Percentiles rank a stretch among this genome's conserved stretches.
These are phyloP conservation scores for Paraglomus occultum DNA, from an alignment of 192 early-diverging fungal genomes.

Conservation along the genomic window DNA sequence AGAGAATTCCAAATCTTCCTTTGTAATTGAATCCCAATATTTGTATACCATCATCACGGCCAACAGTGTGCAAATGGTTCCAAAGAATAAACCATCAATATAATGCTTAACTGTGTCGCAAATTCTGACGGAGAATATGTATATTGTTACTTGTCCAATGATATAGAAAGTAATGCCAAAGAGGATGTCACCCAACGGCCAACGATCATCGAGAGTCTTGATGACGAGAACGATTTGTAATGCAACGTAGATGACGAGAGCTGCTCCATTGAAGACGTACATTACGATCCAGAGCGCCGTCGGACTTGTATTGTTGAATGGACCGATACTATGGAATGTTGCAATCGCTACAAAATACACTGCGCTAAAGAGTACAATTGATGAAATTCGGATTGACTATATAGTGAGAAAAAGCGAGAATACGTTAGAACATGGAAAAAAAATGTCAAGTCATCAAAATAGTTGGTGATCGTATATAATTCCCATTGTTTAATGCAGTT, in stretches of 20 bases:
- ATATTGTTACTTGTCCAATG: conserved; percentile 67
- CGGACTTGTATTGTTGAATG: conserved; percentile 54
- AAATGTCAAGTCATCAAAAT: background rate
- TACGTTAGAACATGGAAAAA: background rate
- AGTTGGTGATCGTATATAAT: background rate
- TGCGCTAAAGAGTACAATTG: conserved; percentile 64
- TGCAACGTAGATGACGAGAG: conserved; percentile 71
- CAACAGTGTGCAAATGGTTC: conserved; percentile 69
- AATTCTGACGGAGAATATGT: conserved; percentile 62
- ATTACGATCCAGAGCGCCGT: conserved; percentile 68
- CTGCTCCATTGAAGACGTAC: conserved; percentile 68
- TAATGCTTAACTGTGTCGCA: conserved; percentile 82
- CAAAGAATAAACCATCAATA: conserved; percentile 89
- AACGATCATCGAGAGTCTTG: conserved; percentile 79
- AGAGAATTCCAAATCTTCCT: conserved; percentile 87
- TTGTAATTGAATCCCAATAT: conserved; percentile 90
- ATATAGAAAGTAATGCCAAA: conserved; percentile 77
- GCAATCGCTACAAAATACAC: conserved; percentile 64
- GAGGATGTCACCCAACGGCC: conserved; percentile 81
- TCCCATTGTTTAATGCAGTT: background rate
- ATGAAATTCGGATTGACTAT: conserved; percentile 75
- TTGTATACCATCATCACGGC: conserved; percentile 95
- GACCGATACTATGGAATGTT: conserved; percentile 58
- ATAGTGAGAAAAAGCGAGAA: background rate
- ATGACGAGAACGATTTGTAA: conserved; percentile 79